These are phyloP conservation scores for Casuarina glauca DNA, from an alignment of 306 rosid genomes.

Conservation along the genomic window DNA sequence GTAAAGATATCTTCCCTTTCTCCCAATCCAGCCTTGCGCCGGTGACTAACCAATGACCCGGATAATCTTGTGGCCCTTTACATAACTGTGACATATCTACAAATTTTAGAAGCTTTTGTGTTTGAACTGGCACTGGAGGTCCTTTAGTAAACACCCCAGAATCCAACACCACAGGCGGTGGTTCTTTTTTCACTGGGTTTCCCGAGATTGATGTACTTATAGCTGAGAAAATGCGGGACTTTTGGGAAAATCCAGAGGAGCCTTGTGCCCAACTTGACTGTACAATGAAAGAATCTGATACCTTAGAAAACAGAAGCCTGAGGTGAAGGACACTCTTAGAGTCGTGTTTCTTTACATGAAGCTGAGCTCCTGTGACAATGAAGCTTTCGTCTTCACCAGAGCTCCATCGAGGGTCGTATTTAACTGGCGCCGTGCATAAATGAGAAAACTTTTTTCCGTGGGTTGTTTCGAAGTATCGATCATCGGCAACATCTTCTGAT, in stretches of 20 bases:
- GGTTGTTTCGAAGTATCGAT: conserved; percentile 56
- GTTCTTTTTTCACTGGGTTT: conserved; percentile 31
- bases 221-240: conserved; percentile 60
- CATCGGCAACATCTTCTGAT: conserved; percentile 56
- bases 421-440: conserved; percentile 68
- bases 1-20: conserved; percentile 73
- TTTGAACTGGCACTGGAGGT: conserved; percentile 68
- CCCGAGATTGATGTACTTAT: conserved; percentile 65
- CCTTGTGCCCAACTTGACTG: conserved; percentile 63
- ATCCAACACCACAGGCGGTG: conserved; percentile 56
- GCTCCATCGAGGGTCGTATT: conserved; percentile 58
- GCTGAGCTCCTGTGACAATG: conserved; percentile 90
- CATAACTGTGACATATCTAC: conserved; percentile 63
- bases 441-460: conserved; percentile 64
- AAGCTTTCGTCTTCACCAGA: conserved; percentile 33
- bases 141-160: conserved; percentile 78
- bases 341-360: conserved; percentile 54
- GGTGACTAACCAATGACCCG: conserved; percentile 91
- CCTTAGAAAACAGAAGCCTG: conserved; percentile 63
- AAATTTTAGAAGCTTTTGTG: conserved; percentile 65
- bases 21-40: conserved; percentile 76
- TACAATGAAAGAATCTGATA: conserved; percentile 41
- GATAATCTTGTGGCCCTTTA: conserved; percentile 76
- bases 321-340: conserved; percentile 71
- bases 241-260: conserved; percentile 53